A percentile compares a stretch with the other conserved stretches of the same genome.
Evolutionary conservation across 768 basidiomycete species (phyloP).

Genomic region (Lepiota venenata): DNA sequence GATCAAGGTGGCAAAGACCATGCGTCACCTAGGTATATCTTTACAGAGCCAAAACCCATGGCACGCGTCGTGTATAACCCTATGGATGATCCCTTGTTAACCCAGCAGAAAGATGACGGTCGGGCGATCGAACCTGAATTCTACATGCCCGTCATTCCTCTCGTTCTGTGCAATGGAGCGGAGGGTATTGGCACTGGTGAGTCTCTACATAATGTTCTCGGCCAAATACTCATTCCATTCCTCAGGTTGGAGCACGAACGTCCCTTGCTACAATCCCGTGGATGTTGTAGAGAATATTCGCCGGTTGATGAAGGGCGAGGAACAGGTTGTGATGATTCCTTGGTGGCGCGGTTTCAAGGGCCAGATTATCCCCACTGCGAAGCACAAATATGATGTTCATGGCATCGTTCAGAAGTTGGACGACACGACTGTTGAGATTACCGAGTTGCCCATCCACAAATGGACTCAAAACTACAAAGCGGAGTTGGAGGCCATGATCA

Average conservation of each 20-base stretch:
- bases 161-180: constrained; percentile 89
- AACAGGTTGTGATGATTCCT: constrained; percentile 81
- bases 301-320: constrained; percentile 82
- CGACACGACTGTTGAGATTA: constrained; percentile 91
- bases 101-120: constrained; percentile 83
- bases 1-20: constrained; percentile 93
- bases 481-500: constrained; percentile 85
- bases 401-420: constrained; percentile 76
- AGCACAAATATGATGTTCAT: constrained; percentile 82
- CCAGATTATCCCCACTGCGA: constrained; percentile 72
- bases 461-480: constrained; percentile 95
- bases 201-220: constrained; percentile 16
- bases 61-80: constrained; percentile 78
- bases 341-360: constrained; percentile 99
- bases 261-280: constrained; percentile 89
- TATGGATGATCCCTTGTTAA: constrained; percentile 83
- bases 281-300: constrained; percentile 90
- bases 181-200: constrained; percentile 97
- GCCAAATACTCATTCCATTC: background rate
- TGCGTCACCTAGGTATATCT: constrained; percentile 95
- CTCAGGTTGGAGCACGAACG: constrained; percentile 88
- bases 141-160: constrained; percentile 87
- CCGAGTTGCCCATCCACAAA: constrained; percentile 89
- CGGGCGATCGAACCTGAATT: constrained; percentile 87
- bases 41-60: constrained; percentile 73